Conservation (phyloP, 371 early-diverging fungal species). For the Syncephalastrum sp. region DNA sequence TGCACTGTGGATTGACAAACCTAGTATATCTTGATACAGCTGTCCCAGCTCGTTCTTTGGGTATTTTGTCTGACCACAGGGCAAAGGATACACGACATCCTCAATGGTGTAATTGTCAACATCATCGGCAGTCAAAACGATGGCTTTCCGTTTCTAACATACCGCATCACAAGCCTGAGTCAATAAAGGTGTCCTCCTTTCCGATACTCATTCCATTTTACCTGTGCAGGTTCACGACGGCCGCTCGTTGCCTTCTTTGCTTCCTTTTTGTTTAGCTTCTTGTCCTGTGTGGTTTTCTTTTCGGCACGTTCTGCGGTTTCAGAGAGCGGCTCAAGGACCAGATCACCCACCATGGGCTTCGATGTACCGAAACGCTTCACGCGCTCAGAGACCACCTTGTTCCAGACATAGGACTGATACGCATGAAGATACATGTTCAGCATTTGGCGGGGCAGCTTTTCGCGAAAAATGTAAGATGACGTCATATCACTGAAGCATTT, state of each 20-base stretch:
- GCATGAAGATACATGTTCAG: constrained; percentile 95
- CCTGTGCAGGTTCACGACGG: neutral
- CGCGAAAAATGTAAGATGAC: neutral
- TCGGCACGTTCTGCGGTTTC: constrained; percentile 7
- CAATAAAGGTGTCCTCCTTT: neutral
- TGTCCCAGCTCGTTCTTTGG: constrained; percentile 75
- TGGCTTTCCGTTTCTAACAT: constrained; percentile 30
- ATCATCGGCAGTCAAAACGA: constrained; percentile 69
- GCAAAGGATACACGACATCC: constrained; percentile 92
- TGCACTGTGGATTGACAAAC: constrained; percentile 16
- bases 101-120: constrained; percentile 66
- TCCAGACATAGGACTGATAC: constrained; percentile 97
- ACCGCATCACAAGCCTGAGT: constrained; percentile 5
- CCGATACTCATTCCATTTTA: neutral
- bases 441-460: constrained; percentile 81
- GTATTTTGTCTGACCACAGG: constrained; percentile 77
- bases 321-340: constrained; percentile 52
- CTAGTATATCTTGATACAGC: constrained; percentile 71
- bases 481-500: constrained; percentile 1
- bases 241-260: neutral
- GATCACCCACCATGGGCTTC: constrained; percentile 81
- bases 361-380: constrained; percentile 67
- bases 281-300: constrained; percentile 5
- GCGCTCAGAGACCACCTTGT: constrained; percentile 81
- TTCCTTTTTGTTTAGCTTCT: constrained; percentile 10